Evolutionary conservation across 805 yeast genomes (phyloP).

Genomic region (Pichia deserticola): DNA sequence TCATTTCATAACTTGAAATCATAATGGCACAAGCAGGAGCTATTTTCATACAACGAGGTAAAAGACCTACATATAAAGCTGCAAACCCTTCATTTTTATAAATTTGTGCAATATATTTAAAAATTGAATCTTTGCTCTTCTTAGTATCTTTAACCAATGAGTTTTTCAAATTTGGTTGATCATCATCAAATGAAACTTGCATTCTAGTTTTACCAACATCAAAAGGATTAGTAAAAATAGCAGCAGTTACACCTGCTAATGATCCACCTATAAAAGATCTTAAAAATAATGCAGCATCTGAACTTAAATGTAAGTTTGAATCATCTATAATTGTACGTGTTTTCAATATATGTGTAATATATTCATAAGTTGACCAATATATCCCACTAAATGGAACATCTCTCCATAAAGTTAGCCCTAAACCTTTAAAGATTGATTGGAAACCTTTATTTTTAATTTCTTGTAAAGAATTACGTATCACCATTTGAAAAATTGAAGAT

Average conservation of each 20-base stretch:
- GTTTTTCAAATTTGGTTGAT: slow-evolving; percentile 7
- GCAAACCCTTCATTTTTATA: slow-evolving; percentile 65
- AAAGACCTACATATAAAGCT: slow-evolving; percentile 81
- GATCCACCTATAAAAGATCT: slow-evolving; percentile 78
- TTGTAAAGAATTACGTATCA: slow-evolving; percentile 21
- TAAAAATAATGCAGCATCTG: slow-evolving; percentile 29
- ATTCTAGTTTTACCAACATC: slow-evolving; percentile 95
- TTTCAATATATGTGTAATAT: slow-evolving; percentile 27
- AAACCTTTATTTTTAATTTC: slow-evolving; percentile 54
- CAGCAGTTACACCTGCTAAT: slow-evolving; percentile 76
- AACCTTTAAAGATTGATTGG: slow-evolving; percentile 68
- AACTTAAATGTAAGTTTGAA: slow-evolving; percentile 4
- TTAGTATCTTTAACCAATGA: slow-evolving; percentile 5
- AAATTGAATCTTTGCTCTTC: slow-evolving; percentile 46
- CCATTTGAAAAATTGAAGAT: slow-evolving; percentile 42
- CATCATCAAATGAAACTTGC: slow-evolving; percentile 50
- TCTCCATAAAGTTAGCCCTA: slow-evolving; percentile 86
- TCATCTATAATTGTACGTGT: slow-evolving; percentile 15
- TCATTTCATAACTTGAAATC: slow-evolving; percentile 91
- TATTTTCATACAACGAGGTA: slow-evolving; percentile 81
- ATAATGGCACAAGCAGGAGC: slow-evolving; percentile 98
- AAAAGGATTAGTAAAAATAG: slow-evolving; percentile 84
- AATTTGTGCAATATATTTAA: slow-evolving; percentile 56
- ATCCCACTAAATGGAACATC: slow-evolving; percentile 96
- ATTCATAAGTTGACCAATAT: slow-evolving; percentile 87